These are phyloP conservation scores for Iberis pinnata DNA, from an alignment of 345 rosid species.

Conservation along the genomic window DNA sequence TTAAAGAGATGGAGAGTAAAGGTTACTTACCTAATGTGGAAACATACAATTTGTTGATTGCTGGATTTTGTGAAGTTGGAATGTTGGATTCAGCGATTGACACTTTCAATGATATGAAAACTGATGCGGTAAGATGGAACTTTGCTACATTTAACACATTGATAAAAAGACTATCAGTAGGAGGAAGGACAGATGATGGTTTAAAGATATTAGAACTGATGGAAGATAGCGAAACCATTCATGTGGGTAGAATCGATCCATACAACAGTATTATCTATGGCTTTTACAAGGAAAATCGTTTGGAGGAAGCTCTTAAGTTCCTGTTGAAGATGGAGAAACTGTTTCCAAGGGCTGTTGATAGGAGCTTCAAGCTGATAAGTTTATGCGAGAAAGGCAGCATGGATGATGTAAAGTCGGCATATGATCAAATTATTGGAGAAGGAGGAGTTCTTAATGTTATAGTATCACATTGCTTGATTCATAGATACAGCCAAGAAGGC, in stretches of 20 bases:
- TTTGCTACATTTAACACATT: slow-evolving; percentile 48
- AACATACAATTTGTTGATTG: slow-evolving; percentile 56
- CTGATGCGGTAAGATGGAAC: slow-evolving; percentile 62
- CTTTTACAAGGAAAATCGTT: slow-evolving; percentile 44
- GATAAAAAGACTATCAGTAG: slow-evolving; percentile 48
- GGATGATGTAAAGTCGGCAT: slow-evolving; percentile 43
- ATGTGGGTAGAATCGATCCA: slow-evolving; percentile 38
- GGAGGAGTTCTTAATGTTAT: slow-evolving; percentile 47
- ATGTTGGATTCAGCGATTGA: slow-evolving; percentile 63
- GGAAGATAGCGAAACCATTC: slow-evolving; percentile 48
- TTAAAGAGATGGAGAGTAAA: slow-evolving; percentile 70
- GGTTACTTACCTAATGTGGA: slow-evolving; percentile 74
- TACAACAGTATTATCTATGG: slow-evolving; percentile 66
- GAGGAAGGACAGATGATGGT: slow-evolving; percentile 49
- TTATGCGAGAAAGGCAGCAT: slow-evolving; percentile 45
- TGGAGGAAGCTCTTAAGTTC: slow-evolving; percentile 58
- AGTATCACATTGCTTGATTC: slow-evolving; percentile 53
- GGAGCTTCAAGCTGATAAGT: slow-evolving; percentile 49
- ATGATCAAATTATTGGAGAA: slow-evolving; percentile 44
- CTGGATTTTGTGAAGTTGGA: slow-evolving; percentile 48
- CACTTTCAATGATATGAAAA: slow-evolving; percentile 67
- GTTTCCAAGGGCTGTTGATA: slow-evolving; percentile 60
- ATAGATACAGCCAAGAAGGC: slow-evolving; percentile 44
- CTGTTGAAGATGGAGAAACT: slow-evolving; percentile 50
- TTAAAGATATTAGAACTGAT: slow-evolving; percentile 64